A percentile compares a stretch with the other conserved stretches of the same genome.
phyloP scores from a whole-genome alignment of 1,284 basidiomycete genomes.

The Cutaneotrichosporon mucoides region DNA sequence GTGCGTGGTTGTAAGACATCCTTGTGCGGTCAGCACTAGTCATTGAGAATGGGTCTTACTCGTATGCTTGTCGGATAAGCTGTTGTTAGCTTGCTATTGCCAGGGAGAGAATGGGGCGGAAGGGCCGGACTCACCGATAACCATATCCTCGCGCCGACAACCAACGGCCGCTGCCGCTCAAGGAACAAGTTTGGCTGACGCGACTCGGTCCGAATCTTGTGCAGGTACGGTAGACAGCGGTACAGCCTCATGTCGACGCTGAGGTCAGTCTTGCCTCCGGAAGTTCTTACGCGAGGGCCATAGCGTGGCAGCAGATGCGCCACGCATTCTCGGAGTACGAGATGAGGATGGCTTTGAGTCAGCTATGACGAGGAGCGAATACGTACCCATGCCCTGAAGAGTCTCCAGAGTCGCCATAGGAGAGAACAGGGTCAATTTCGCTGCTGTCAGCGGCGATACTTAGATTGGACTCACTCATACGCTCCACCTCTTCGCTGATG shows the following conservation, averaged over 20 bases:
- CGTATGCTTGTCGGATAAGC: slow-evolving; percentile 14
- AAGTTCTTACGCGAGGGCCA: slow-evolving; percentile 23
- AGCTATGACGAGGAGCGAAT: background rate
- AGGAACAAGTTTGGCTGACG: slow-evolving; percentile 9
- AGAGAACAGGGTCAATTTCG: slow-evolving; percentile 29
- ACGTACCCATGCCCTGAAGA: slow-evolving; percentile 26
- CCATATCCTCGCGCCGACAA: slow-evolving; percentile 30
- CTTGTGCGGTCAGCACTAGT: slow-evolving; percentile 3
- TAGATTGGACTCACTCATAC: slow-evolving; percentile 6
- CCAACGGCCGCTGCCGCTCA: slow-evolving; percentile 15
- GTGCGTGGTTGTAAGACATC: slow-evolving; percentile 31
- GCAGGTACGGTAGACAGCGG: slow-evolving; percentile 28
- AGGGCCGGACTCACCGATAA: slow-evolving; percentile 10
- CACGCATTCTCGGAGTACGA: slow-evolving; percentile 23
- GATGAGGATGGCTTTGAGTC: slow-evolving; percentile 1
- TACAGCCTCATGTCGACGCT: slow-evolving; percentile 33
- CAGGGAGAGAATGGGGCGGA: too few relatives aligned
- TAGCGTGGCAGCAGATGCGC: slow-evolving; percentile 31
- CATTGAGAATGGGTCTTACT: slow-evolving; percentile 1
- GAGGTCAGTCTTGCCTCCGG: background rate
- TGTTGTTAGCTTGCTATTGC: too few relatives aligned
- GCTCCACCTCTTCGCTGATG: slow-evolving; percentile 9
- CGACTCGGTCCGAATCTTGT: slow-evolving; percentile 20
- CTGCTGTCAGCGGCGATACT: background rate
- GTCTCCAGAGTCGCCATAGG: slow-evolving; percentile 26